These are phyloP conservation scores for Phialophora chinensis DNA, from an alignment of 2,329 filamentous ascomycete species.

Conservation along the genomic window DNA sequence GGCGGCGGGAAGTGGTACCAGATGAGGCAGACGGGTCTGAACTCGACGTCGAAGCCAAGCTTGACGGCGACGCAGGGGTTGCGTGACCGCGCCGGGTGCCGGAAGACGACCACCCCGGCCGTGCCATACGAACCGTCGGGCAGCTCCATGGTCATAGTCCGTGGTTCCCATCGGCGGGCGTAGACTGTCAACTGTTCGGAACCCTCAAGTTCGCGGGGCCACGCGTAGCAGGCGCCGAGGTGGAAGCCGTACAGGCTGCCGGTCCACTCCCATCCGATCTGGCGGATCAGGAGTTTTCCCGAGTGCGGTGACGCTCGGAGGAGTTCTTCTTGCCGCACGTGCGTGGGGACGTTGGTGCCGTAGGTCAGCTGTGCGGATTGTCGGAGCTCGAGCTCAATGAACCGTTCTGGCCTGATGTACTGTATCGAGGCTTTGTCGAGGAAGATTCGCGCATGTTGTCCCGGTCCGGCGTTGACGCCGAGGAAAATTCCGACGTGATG, in stretches of 20 bases:
- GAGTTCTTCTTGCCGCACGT: slow-evolving; percentile 1
- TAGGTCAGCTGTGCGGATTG: slow-evolving; percentile 1
- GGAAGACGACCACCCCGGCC: slow-evolving; percentile 7
- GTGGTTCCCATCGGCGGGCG: slow-evolving; percentile 2
- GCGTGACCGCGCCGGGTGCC: not conserved
- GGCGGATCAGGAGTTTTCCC: slow-evolving; percentile 2
- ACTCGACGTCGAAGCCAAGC: slow-evolving; percentile 9
- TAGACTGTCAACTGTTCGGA: slow-evolving; percentile 1
- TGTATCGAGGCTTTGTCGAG: not conserved
- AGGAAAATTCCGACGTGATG: slow-evolving; percentile 3
- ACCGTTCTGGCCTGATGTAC: not conserved
- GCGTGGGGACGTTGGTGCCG: not conserved
- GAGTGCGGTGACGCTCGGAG: slow-evolving; percentile 4
- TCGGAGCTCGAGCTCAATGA: slow-evolving; percentile 1
- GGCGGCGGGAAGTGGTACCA: slow-evolving; percentile 4
- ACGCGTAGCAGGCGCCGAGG: slow-evolving; percentile 4
- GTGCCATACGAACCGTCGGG: slow-evolving; percentile 6
- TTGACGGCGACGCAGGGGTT: slow-evolving; percentile 6
- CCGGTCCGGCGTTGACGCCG: not conserved
- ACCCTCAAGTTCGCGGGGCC: not conserved
- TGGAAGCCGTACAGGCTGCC: slow-evolving; percentile 6
- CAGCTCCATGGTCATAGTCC: slow-evolving; percentile 1
- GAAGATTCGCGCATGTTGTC: not conserved
- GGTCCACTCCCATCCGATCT: slow-evolving; percentile 3
- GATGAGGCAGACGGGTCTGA: slow-evolving; percentile 9